Evolutionary conservation across 306 rosid species (phyloP).

Genomic region (Heteromeles arbutifolia): DNA sequence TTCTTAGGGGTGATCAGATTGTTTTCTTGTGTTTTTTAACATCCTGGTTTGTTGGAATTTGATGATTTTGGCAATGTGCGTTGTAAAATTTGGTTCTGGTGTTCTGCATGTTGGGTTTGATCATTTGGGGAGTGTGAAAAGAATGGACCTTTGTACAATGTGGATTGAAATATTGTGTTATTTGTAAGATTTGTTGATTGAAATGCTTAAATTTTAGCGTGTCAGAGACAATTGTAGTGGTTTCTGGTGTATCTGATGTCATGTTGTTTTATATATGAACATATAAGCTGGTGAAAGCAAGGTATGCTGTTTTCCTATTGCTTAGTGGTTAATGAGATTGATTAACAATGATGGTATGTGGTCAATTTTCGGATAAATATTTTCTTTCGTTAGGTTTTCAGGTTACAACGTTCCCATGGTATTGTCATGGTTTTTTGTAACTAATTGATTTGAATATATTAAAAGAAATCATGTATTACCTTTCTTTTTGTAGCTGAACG

Average conservation of each 20-base stretch:
- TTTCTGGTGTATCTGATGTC: not conserved
- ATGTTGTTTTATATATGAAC: not conserved
- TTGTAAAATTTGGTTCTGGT: slow-evolving; percentile 18
- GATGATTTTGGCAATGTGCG: slow-evolving; percentile 12
- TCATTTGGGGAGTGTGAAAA: slow-evolving; percentile 16
- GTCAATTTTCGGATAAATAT: not conserved
- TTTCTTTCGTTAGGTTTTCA: not conserved
- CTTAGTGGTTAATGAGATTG: not conserved
- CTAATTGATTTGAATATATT: not conserved
- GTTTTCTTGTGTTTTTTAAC: not conserved
- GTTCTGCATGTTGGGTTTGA: slow-evolving; percentile 36
- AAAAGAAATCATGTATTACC: not conserved
- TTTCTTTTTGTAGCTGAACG: not conserved
- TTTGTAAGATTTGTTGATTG: slow-evolving; percentile 7
- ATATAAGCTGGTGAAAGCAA: not conserved
- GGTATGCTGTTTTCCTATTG: not conserved
- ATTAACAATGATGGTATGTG: not conserved
- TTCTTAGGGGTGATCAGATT: not conserved
- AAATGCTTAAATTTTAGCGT: not conserved
- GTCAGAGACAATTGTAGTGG: not conserved
- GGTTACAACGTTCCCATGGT: not conserved
- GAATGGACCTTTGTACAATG: slow-evolving; percentile 38
- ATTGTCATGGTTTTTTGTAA: not conserved
- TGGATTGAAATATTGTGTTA: slow-evolving; percentile 21
- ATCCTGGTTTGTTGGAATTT: not conserved